Conservation (phyloP, 1,284 basidiomycete genomes). For the Ganoderma meredithae region DNA sequence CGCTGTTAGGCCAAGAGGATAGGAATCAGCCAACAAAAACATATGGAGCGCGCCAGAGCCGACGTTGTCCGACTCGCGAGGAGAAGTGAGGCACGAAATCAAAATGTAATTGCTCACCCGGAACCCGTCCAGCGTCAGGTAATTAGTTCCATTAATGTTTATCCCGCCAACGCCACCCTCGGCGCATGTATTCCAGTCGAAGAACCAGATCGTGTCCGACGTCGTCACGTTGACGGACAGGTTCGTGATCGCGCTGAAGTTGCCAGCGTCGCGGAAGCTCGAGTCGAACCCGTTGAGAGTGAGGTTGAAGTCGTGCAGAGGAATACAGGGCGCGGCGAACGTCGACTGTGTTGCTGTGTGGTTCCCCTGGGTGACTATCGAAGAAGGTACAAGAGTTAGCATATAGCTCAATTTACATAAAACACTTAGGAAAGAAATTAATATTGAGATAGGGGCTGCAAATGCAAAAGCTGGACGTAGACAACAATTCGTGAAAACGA, state of each 20-base stretch:
- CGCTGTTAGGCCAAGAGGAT: constrained; percentile 41
- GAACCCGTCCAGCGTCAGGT: constrained; percentile 60
- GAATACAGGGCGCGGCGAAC: constrained; percentile 60
- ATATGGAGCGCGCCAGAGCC: background rate
- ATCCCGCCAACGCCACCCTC: constrained; percentile 67
- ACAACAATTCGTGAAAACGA: background rate
- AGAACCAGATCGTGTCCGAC: constrained; percentile 65
- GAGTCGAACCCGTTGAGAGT: constrained; percentile 68
- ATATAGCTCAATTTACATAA: background rate
- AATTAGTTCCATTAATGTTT: constrained; percentile 57
- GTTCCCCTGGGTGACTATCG: constrained; percentile 60
- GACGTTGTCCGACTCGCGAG: background rate
- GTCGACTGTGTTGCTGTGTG: constrained; percentile 64
- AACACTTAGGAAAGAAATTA: background rate
- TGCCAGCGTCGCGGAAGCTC: constrained; percentile 54
- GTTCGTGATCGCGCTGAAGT: constrained; percentile 54
- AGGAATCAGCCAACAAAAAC: background rate
- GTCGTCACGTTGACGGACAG: constrained; percentile 53
- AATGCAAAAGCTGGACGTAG: background rate
- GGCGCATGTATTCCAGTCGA: constrained; percentile 60
- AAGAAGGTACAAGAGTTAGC: background rate
- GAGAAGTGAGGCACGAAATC: background rate
- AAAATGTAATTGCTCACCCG: constrained; percentile 44
- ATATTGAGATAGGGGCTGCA: background rate
- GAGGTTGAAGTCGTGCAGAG: constrained; percentile 51